These are phyloP conservation scores for Aspergillus melleus DNA, from an alignment of 2,329 filamentous ascomycete genomes.

Conservation along the genomic window DNA sequence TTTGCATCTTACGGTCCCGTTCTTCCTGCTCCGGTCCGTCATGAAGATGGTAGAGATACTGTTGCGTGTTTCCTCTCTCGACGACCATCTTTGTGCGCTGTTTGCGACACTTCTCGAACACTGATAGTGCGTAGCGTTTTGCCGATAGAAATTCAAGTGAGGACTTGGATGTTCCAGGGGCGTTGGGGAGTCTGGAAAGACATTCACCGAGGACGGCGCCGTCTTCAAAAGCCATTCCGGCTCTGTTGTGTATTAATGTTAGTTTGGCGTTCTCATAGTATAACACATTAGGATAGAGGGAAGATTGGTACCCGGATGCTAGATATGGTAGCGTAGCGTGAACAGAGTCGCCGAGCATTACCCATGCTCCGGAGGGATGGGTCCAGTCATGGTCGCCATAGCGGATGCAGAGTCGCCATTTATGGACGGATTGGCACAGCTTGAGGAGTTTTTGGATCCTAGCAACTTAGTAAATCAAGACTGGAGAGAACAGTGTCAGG, in stretches of 20 bases:
- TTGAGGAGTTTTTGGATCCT: slow-evolving; percentile 56
- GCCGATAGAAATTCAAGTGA: slow-evolving; percentile 30
- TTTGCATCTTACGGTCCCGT: slow-evolving; percentile 50
- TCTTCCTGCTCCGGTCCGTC: slow-evolving; percentile 59
- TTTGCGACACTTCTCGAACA: slow-evolving; percentile 60
- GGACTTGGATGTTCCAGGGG: slow-evolving; percentile 28
- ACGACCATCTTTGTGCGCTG: slow-evolving; percentile 62
- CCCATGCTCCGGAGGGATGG: slow-evolving; percentile 56
- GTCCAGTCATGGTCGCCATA: slow-evolving; percentile 59
- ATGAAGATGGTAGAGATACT: slow-evolving; percentile 61
- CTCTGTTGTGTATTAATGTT: slow-evolving; percentile 34
- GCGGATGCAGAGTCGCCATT: slow-evolving; percentile 62
- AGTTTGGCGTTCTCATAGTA: too few species aligned
- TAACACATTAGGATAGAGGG: too few species aligned
- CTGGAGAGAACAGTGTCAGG: background rate
- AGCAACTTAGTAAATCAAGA: background rate
- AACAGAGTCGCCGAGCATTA: slow-evolving; percentile 63
- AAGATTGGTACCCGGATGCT: slow-evolving; percentile 43
- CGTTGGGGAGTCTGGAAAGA: slow-evolving; percentile 48
- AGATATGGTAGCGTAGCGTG: slow-evolving; percentile 66
- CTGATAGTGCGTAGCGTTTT: slow-evolving; percentile 34
- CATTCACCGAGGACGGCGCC: slow-evolving; percentile 59
- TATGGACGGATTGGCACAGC: slow-evolving; percentile 59
- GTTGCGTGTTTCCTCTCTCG: slow-evolving; percentile 59
- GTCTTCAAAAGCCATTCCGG: slow-evolving; percentile 63